Base-by-base conservation (phyloP, 371 early-diverging fungal species). In the Cokeromyces recurvatus region DNA sequence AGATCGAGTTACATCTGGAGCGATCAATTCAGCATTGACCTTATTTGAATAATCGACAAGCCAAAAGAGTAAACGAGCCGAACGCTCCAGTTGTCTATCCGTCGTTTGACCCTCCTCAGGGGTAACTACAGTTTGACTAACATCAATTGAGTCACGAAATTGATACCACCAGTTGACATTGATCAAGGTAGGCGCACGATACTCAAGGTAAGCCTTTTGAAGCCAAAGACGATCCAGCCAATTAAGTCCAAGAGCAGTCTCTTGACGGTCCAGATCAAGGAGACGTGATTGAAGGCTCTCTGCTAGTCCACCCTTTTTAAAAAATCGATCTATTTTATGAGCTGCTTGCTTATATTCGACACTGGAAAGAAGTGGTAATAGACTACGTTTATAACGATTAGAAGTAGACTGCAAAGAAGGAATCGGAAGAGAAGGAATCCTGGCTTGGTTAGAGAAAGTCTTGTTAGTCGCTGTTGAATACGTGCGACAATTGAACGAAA, bases 171-270 rank as follows among this genome's bases (percentile, higher is more conserved):
- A 95, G 57, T 93, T 95, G 44, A 89, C 86, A 54, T 93, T 90
- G 67, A 92, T 80, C 53, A 91, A 65, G 5, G 84, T 77, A 2
- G 91, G 84, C 8, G 83, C 87, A 21, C 94, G 78, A 77, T 89
- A 94, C 38, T 86, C 84, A n/a, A 91, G 81, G 59, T 97, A 97
- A 12, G 88, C 97, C 50, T 89, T 86, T 46, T 79, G 67, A 8
- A 96, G 79, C 93, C 91, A 92, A 20, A 89, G 81, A 8, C 73
- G 71, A 55, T 94, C 95, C 17, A 97, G 66, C 97, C 97, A 97
- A 32, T 84, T 87, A 4, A 65, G 34, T 0, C 66, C 64, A 4
- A 55, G 37, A 15, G 50, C 45, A 1, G 77, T 60, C 46, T 81
- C 82, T 29, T 62, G 62, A 38, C 65, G 68, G 42, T 82, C 81